Evolutionary conservation across 257 asterid species (phyloP), one percentile per base, ranked within the genome.

Genomic region (Eucommia ulmoides): DNA sequence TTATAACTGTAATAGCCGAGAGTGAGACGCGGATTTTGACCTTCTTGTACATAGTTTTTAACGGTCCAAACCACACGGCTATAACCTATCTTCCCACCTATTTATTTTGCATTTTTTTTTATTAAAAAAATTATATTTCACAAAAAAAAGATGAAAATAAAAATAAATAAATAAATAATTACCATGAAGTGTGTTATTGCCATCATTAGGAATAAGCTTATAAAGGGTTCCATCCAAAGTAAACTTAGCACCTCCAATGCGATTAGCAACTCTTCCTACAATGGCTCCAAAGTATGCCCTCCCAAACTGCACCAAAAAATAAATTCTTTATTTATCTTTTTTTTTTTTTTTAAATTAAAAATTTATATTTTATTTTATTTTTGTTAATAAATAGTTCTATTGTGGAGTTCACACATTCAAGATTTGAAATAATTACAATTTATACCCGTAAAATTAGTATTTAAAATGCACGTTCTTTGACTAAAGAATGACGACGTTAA

Each of bases 111-210:
- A n/a, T n/a, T n/a, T n/a, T n/a, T n/a, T n/a, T 20, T 9, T 38
- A 14, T 18, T 6, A 38, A 17, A 22, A 16, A 22, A 25, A 48
- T 6, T n/a, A 22, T 15, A 10, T 2, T 12, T 1, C 25, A 8
- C 38, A 24, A 18, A 12, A 1, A 18, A 25, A 16, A 23, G 7
- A 2, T 12, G 24, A 44, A 14, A 8, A 24, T 19, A 23, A n/a
- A 9, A 22, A 7, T 35, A 24, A 15, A 33, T 16, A 18, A 21
- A 15, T 44, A 50, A 22, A 21, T 22, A 21, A 3, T 42, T 46
- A 82, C 95, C 95, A 22, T 84, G 97, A 22, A 88, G 94, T 18
- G 95, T 88, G 72, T 84, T 88, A 50, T 94, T 94, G 61, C 78
- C 77, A 54, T 88, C 91, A 54, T 88, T 88, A 3, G 75, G 73